A percentile compares a stretch with the other conserved stretches of the same genome.
phyloP scores from a whole-genome alignment of 2,329 filamentous ascomycete species.

The Neocucurbitaria cava region DNA sequence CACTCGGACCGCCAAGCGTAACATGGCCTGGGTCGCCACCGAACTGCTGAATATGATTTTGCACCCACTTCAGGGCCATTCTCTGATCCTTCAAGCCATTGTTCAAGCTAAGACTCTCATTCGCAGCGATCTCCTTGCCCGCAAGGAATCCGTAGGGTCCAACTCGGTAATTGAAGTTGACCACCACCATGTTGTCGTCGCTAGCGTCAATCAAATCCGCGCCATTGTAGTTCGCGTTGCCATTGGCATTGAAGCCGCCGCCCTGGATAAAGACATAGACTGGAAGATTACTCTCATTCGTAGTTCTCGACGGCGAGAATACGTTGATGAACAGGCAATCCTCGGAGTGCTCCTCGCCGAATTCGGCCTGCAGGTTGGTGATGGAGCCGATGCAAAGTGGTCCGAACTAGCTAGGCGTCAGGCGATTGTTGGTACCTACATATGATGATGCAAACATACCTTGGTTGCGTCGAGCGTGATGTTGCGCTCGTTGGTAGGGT shows the following conservation, averaged over 20 bases:
- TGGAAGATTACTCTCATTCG: constrained; percentile 40
- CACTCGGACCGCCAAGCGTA: constrained; percentile 48
- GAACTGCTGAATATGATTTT: constrained; percentile 46
- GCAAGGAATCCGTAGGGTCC: constrained; percentile 50
- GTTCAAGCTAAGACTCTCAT: constrained; percentile 42
- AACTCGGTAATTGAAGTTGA: constrained; percentile 52
- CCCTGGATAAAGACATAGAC: constrained; percentile 53
- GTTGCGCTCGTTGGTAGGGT: constrained; percentile 59
- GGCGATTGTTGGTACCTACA: not conserved
- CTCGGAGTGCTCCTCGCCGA: constrained; percentile 41
- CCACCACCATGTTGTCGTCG: constrained; percentile 42
- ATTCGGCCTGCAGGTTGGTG: constrained; percentile 31
- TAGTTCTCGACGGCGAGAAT: constrained; percentile 45
- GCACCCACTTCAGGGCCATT: constrained; percentile 46
- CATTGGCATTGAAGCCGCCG: constrained; percentile 47
- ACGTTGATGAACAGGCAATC: constrained; percentile 52
- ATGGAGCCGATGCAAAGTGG: constrained; percentile 42
- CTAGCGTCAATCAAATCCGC: constrained; percentile 41
- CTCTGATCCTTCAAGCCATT: constrained; percentile 49
- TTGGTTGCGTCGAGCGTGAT: constrained; percentile 60
- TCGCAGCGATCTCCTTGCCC: constrained; percentile 35
- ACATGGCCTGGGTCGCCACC: constrained; percentile 50
- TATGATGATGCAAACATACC: constrained; percentile 15
- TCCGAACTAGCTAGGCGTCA: constrained; percentile 34
- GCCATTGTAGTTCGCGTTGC: constrained; percentile 47